Evolutionary conservation across 305 asterid species (phyloP).

Genomic region (Fraxinus angustifolia): DNA sequence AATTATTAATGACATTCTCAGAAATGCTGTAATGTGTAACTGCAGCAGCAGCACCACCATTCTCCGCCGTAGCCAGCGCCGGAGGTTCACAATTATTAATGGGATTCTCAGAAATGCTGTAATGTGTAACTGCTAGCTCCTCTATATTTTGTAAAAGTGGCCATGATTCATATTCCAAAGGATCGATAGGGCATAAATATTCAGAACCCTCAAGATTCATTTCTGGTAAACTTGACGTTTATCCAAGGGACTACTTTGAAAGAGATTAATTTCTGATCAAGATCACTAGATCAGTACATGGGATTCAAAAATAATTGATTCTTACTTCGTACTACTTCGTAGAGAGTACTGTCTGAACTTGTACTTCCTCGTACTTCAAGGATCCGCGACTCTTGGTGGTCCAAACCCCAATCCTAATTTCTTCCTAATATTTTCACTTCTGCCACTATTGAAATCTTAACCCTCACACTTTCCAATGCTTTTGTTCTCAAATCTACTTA

Average conservation of each 20-base stretch:
- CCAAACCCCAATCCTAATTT: not conserved
- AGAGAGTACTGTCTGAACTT: not conserved
- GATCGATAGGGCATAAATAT: constrained; percentile 8
- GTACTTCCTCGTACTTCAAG: not conserved
- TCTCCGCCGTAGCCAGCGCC: not conserved
- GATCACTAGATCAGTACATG: not conserved
- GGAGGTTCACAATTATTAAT: not conserved
- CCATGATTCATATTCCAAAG: constrained; percentile 17
- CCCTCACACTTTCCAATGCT: not conserved
- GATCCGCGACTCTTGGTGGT: not conserved
- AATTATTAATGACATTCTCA: too few species aligned
- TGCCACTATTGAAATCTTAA: not conserved
- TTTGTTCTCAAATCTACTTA: not conserved
- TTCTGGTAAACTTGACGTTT: constrained; percentile 14
- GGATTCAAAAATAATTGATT: not conserved
- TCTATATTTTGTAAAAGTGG: constrained; percentile 18
- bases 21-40: too few species aligned
- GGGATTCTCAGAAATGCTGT: not conserved
- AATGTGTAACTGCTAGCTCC: not conserved
- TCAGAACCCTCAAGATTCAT: constrained; percentile 13
- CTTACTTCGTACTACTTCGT: not conserved
- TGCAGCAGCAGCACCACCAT: not conserved
- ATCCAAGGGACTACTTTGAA: too few species aligned
- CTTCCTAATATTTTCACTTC: not conserved
- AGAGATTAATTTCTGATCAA: not conserved